A percentile compares a stretch with the other conserved stretches of the same genome.
These are phyloP conservation scores for Populus ilicifolia DNA, from an alignment of 345 rosid species.

Conservation along the genomic window DNA sequence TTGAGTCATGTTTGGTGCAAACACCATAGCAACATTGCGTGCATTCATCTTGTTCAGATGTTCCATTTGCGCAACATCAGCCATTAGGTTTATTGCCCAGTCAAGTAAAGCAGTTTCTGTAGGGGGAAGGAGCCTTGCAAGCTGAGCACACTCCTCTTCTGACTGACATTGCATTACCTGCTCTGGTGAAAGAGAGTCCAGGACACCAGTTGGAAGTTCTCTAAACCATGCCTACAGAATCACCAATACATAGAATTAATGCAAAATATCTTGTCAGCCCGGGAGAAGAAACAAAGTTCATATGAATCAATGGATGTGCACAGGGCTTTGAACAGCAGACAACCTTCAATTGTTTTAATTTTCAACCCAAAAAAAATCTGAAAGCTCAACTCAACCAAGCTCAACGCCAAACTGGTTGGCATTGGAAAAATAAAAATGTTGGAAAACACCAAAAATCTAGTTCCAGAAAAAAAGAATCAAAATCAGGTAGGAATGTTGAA, in stretches of 20 bases:
- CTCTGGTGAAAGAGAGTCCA: conserved; percentile 85
- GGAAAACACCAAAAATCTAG: neutral
- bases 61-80: conserved; percentile 85
- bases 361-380: neutral
- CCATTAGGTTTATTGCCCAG: conserved; percentile 95
- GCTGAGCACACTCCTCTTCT: conserved; percentile 82
- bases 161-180: conserved; percentile 81
- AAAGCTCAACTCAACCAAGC: neutral
- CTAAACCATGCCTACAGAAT: conserved; percentile 91
- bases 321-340: neutral
- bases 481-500: neutral
- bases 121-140: conserved; percentile 76
- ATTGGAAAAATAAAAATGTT: neutral
- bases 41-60: conserved; percentile 95
- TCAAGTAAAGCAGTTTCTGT: conserved; percentile 85
- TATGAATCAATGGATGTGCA: neutral
- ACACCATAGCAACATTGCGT: conserved; percentile 90
- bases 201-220: conserved; percentile 88
- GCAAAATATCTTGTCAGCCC: neutral
- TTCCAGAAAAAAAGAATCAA: neutral
- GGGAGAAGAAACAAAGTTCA: neutral
- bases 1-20: conserved; percentile 99
- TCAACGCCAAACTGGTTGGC: neutral
- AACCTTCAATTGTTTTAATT: neutral
- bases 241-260: neutral